Percentiles rank a stretch among this genome's conserved stretches.
Conservation (phyloP, 1,284 basidiomycete genomes). For the Trichosporon coremiiforme region DNA sequence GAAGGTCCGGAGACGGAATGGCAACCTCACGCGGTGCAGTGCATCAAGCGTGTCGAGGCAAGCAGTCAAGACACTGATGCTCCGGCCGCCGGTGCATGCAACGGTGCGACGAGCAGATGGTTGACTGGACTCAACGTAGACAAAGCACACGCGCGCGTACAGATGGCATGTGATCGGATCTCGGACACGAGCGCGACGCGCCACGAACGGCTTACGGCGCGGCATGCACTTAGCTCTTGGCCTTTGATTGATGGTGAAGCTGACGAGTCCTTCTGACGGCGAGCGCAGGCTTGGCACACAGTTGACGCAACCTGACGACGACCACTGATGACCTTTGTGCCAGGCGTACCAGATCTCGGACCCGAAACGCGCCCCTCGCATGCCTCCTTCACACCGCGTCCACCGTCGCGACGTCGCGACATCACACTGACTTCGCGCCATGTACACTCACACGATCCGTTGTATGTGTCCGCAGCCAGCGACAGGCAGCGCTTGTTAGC, state of each 20-base stretch:
- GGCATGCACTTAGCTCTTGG: no score
- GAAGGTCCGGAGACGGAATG: no score
- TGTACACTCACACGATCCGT: no score
- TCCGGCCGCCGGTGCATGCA: neutral
- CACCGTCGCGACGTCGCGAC: neutral
- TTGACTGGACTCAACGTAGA: slow-evolving; percentile 7
- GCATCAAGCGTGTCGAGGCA: no score
- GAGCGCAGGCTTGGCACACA: neutral
- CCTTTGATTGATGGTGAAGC: no score
- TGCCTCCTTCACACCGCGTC: no score
- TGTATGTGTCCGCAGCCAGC: no score
- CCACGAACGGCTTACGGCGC: no score
- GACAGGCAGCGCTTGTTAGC: no score
- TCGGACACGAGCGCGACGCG: neutral
- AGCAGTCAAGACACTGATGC: neutral
- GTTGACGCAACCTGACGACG: slow-evolving; percentile 2
- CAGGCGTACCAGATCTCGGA: neutral
- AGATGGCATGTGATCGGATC: slow-evolving; percentile 5
- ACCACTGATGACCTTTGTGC: no score
- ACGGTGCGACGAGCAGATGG: neutral
- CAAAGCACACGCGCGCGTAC: slow-evolving; percentile 3
- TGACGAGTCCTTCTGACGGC: neutral
- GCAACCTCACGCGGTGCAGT: no score
- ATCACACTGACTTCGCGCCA: neutral
- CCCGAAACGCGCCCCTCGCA: no score